Percentiles rank a stretch among this genome's conserved stretches.
phyloP scores from a whole-genome alignment of 2,329 filamentous ascomycete species.

The Orbilia ellipsospora region DNA sequence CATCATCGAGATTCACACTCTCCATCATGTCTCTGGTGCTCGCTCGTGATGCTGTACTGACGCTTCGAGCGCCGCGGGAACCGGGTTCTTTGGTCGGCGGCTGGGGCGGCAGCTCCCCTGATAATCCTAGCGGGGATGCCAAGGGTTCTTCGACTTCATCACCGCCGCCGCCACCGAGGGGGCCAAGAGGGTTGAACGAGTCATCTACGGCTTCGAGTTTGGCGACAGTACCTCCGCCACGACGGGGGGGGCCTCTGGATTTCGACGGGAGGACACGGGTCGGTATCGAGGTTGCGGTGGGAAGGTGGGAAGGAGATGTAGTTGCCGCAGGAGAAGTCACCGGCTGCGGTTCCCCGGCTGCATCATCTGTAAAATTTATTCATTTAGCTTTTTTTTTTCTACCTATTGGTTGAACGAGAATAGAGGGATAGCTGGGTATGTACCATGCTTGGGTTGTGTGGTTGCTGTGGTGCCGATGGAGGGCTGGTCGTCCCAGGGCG shows the following conservation, averaged over 20 bases:
- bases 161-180: constrained; percentile 66
- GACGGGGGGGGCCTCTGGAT: constrained; percentile 64
- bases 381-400: constrained; percentile 1
- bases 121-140: constrained; percentile 58
- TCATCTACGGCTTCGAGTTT: constrained; percentile 81
- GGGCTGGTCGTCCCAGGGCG: constrained; percentile 54
- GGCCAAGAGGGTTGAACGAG: constrained; percentile 80
- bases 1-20: constrained; percentile 77
- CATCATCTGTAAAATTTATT: constrained; percentile 22
- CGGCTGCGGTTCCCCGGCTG: constrained; percentile 16
- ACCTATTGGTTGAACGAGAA: neutral
- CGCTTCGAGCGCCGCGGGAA: constrained; percentile 66
- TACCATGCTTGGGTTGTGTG: constrained; percentile 41
- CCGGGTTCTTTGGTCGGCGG: constrained; percentile 75
- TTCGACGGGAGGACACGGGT: constrained; percentile 44
- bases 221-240: constrained; percentile 78
- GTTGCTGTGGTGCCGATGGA: constrained; percentile 23
- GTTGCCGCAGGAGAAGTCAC: constrained; percentile 9
- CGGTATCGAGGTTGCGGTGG: constrained; percentile 45
- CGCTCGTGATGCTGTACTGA: constrained; percentile 65
- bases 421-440: neutral
- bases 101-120: constrained; percentile 72
- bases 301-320: constrained; percentile 16
- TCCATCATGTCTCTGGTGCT: constrained; percentile 69
- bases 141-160: constrained; percentile 60